Evolutionary conservation across 2,329 filamentous ascomycete species (phyloP).

Genomic region (Camptophora hylomeconis): DNA sequence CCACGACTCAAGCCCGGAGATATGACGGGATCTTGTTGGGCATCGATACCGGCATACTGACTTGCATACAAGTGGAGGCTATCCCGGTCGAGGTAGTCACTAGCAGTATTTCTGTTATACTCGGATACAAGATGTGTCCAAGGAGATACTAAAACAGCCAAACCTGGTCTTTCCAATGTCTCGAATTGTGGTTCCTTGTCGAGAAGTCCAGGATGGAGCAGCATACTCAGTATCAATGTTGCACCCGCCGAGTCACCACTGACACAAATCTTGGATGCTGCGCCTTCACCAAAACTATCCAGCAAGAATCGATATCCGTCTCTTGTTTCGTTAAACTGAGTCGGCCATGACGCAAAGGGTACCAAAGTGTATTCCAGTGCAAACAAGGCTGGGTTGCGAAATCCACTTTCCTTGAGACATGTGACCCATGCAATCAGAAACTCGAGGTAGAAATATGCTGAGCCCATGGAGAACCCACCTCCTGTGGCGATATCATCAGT

Average conservation of each 20-base stretch:
- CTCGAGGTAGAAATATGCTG: conserved; percentile 71
- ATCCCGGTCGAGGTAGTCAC: conserved; percentile 60
- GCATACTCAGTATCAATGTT: conserved; percentile 57
- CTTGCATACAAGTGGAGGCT: conserved; percentile 57
- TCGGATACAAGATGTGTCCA: conserved; percentile 63
- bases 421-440: conserved; percentile 62
- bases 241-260: conserved; percentile 71
- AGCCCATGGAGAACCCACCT: conserved; percentile 75
- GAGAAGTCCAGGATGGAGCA: conserved; percentile 47
- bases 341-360: conserved; percentile 59
- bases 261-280: conserved; percentile 47
- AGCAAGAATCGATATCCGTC: conserved; percentile 44
- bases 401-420: conserved; percentile 51
- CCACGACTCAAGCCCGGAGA: conserved; percentile 56
- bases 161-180: conserved; percentile 31
- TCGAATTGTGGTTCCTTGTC: conserved; percentile 20
- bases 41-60: conserved; percentile 49
- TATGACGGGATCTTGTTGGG: conserved; percentile 36
- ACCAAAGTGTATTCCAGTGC: conserved; percentile 70
- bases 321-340: conserved; percentile 56
- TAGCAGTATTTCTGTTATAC: conserved; percentile 53
- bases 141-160: conserved; percentile 65
- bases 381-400: conserved; percentile 64
- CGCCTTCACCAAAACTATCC: conserved; percentile 13
- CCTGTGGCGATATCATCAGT: too few species aligned